A percentile compares a stretch with the other conserved stretches of the same genome.
Evolutionary conservation across 768 basidiomycete genomes (phyloP).

Genomic region (Suillus subaureus): DNA sequence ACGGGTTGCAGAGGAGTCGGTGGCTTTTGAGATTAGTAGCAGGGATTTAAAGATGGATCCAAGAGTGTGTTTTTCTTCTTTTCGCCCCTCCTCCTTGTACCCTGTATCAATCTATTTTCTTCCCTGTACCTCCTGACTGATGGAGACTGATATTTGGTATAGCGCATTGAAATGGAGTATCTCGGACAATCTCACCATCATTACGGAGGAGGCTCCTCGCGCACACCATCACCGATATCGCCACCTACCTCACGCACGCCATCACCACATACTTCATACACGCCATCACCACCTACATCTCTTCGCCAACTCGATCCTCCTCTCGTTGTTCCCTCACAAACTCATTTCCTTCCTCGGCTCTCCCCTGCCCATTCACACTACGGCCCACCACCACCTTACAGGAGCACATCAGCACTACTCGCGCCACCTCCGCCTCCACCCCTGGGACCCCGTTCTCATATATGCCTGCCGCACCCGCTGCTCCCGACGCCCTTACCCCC

Average conservation of each 20-base stretch:
- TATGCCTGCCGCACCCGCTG: constrained; percentile 63
- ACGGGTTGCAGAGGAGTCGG: constrained; percentile 57
- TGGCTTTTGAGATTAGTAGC: constrained; percentile 67
- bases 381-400: constrained; percentile 23
- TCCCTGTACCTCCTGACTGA: neutral
- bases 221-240: too few species aligned
- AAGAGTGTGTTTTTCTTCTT: constrained; percentile 48
- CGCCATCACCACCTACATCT: too few species aligned
- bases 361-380: too few species aligned
- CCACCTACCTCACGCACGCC: too few species aligned
- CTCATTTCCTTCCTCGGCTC: too few species aligned
- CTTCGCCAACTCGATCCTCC: too few species aligned
- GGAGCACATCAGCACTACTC: constrained; percentile 38
- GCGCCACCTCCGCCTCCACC: constrained; percentile 59
- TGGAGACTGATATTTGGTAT: neutral
- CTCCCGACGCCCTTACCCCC: constrained; percentile 49
- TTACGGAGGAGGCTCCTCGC: constrained; percentile 27
- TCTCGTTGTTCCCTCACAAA: too few species aligned
- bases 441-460: too few species aligned
- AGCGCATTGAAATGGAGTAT: constrained; percentile 28
- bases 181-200: constrained; percentile 21
- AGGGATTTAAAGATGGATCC: constrained; percentile 68
- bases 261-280: too few species aligned
- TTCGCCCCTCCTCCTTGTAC: too few species aligned
- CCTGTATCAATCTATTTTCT: neutral